Evolutionary conservation across 2,329 filamentous ascomycete genomes (phyloP), one percentile per base, ranked within the genome.

Genomic region (Pleurostoma richardsiae): DNA sequence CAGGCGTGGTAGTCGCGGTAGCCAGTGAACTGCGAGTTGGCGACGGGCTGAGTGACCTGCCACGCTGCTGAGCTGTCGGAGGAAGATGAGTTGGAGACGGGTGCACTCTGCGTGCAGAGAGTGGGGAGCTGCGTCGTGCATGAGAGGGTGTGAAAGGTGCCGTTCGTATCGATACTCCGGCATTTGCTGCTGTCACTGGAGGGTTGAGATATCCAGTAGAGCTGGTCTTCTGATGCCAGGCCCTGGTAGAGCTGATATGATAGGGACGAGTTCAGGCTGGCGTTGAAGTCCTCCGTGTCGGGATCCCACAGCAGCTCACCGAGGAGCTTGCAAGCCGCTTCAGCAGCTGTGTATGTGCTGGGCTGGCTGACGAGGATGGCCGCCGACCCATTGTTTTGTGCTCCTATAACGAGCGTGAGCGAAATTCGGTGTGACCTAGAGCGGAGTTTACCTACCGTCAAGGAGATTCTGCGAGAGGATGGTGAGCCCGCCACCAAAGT

Each of bases 61-160:
- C 67, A 72, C 48, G 53, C 57, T 28, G 55, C 41, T 36, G 56
- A 59, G 3, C 52, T 65, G 46, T 70, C 65, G 19, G 63, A 58
- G 1, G 45, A 56, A 1, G 58, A 53, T 6, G 52, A 47, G 30
- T 57, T 67, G 10, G 68, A 71, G 47, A 68, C 67, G 0, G 70
- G 69, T 3, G 71, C 70, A 2, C 64, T 62, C 47, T 73, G 68
- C 3, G 68, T 69, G 49, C 71, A 73, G n/a, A 74, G 46, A 0
- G 61, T 68, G 2, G 64, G 63, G 4, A 70, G 54, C 38, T 48
- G 36, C 8, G 41, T 46, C n/a, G 42, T 39, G 47, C 60, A 62
- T 47, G 70, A 63, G 29, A 70, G 49, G 4, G 60, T 60, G 2
- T 67, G 55, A 1, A 67, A 52, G 38, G 65, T 67, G 28, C 70